Percentiles rank a stretch among this genome's conserved stretches.
phyloP scores from a whole-genome alignment of 1,284 basidiomycete genomes.

The Omphalotus olearius region DNA sequence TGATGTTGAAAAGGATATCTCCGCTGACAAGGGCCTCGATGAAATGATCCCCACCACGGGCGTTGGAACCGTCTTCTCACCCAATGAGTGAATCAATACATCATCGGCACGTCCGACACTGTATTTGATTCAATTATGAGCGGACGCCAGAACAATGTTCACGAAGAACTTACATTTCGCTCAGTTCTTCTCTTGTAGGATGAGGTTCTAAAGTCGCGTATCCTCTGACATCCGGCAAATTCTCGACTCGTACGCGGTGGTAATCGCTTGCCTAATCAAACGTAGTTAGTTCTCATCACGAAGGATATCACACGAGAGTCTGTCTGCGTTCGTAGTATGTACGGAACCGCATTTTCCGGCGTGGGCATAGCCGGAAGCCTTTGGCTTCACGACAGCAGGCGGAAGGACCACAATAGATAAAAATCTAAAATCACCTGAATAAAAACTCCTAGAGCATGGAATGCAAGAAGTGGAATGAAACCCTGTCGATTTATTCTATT shows the following conservation, averaged over 20 bases:
- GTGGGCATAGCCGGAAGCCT: not conserved
- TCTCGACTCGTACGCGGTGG: no score
- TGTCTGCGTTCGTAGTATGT: not conserved
- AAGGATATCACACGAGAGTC: not conserved
- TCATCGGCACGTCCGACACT: slow-evolving; percentile 14
- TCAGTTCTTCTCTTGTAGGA: slow-evolving; percentile 24
- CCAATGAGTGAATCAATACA: slow-evolving; percentile 3
- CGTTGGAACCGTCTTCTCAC: slow-evolving; percentile 2
- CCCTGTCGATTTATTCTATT: not conserved
- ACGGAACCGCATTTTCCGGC: not conserved
- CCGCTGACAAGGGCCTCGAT: not conserved
- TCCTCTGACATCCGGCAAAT: slow-evolving; percentile 27
- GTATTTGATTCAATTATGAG: slow-evolving; percentile 27
- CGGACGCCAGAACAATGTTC: not conserved
- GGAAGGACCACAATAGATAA: not conserved
- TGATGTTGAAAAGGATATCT: not conserved
- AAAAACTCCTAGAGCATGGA: not conserved
- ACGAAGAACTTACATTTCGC: slow-evolving; percentile 31
- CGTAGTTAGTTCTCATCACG: no score
- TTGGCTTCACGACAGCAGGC: not conserved
- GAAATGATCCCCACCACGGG: not conserved
- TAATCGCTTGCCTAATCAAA: no score
- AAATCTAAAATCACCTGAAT: not conserved
- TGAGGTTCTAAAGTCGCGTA: slow-evolving; percentile 32
- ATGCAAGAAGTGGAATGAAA: not conserved